Conservation (phyloP, 805 yeast genomes). For the Wickerhamomyces bisporus region DNA sequence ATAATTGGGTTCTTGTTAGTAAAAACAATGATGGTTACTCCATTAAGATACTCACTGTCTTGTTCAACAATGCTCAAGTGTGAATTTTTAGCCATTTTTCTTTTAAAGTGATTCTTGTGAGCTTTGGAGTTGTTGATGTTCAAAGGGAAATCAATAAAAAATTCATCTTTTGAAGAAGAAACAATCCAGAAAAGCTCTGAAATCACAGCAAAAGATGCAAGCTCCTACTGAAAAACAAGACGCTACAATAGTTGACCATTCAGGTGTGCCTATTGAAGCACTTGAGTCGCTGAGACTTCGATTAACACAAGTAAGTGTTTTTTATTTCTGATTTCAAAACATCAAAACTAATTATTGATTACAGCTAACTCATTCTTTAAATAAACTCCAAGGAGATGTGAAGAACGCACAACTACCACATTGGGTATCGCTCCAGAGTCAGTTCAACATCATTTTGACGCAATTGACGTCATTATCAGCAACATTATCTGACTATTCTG, state of each 20-base stretch:
- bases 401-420: constrained; percentile 41
- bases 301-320: constrained; percentile 41
- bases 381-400: constrained; percentile 50
- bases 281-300: constrained; percentile 60
- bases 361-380: constrained; percentile 51
- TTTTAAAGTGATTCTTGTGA: background rate
- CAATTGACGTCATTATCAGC: constrained; percentile 76
- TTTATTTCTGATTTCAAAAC: background rate
- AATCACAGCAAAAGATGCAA: too few species aligned
- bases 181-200: too few species aligned
- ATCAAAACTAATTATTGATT: constrained; percentile 2
- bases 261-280: constrained; percentile 54
- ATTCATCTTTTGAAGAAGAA: too few species aligned
- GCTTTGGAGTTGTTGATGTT: too few species aligned
- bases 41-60: constrained; percentile 10
- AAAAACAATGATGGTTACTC: too few species aligned
- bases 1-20: too few species aligned
- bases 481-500: constrained; percentile 58
- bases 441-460: constrained; percentile 75
- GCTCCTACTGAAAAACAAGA: constrained; percentile 11
- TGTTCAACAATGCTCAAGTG: constrained; percentile 8
- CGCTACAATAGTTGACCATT: constrained; percentile 23
- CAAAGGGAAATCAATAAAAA: too few species aligned
- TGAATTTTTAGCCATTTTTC: constrained; percentile 7
- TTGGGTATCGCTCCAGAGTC: constrained; percentile 73